phyloP scores from a whole-genome alignment of 495 filamentous ascomycete species.

The Penicillium nucicola region DNA sequence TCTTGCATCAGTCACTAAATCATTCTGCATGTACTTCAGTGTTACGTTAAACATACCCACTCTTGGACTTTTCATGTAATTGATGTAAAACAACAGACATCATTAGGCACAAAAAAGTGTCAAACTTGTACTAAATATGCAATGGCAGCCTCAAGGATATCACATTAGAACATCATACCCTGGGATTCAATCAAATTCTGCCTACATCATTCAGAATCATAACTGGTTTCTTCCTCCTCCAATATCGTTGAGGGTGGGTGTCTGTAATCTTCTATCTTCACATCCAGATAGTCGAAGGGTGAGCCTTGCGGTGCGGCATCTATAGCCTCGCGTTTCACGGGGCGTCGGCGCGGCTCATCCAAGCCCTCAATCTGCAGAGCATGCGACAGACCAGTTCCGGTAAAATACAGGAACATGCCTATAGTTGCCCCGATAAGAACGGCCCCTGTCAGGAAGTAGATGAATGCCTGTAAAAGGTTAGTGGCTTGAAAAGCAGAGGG shows the following conservation, averaged over 20 bases:
- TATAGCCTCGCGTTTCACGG: constrained; percentile 1
- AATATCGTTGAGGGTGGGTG: constrained; percentile 59
- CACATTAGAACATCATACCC: not conserved
- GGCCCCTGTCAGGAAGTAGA: constrained; percentile 22
- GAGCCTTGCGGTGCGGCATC: constrained; percentile 7
- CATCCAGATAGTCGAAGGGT: constrained; percentile 35
- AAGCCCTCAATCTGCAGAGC: constrained; percentile 11
- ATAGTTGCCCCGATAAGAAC: constrained; percentile 17
- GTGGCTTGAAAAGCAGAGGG: not conserved
- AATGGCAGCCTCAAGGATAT: not conserved
- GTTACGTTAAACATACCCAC: no score
- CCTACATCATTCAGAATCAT: constrained; percentile 18
- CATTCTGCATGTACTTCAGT: no score
- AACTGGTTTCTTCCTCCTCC: constrained; percentile 57
- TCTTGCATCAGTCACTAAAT: no score
- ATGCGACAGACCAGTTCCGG: constrained; percentile 14
- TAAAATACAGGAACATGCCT: constrained; percentile 18
- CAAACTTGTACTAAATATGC: no score
- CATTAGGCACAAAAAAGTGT: no score
- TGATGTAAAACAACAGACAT: no score
- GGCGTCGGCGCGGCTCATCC: constrained; percentile 7
- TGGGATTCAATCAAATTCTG: not conserved
- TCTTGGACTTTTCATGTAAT: no score
- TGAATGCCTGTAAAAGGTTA: constrained; percentile 16
- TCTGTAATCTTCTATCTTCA: constrained; percentile 31